Base-by-base conservation (phyloP, 2,329 filamentous ascomycete species). In the Aspergillus neoniger region DNA sequence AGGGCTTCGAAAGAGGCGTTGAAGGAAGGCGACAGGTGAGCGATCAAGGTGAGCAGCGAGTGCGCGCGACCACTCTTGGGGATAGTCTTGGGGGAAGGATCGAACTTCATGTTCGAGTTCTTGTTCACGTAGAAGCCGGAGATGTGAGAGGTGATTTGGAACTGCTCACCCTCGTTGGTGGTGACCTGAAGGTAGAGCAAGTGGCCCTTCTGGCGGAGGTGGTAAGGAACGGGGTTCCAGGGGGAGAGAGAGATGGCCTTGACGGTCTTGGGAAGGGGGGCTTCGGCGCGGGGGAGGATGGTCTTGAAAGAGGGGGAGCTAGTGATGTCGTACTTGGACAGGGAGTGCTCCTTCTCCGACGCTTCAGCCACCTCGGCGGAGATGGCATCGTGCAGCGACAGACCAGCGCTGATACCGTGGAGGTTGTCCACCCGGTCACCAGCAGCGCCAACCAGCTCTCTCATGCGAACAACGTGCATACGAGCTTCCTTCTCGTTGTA, bases 401-500 rank as follows among this genome's bases (percentile, higher is more conserved):
- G 78, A 38, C 95, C 96, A 0, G 95, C 89, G 57, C 91, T 83
- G 60, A 97, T 87, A 62, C 95, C 95, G 69, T 96, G 90, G 47
- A 96, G 84, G 58, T 89, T 87, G 75, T 98, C 95, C 57, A 92
- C 90, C 62, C 93, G 89, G 76, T 97, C 88, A 44, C 92, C 92
- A 44, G 94, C 88, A 69, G 94, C 94, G 52, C 95, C 95, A 69
- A 99, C 92, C 66, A 99, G 85, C 74, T 99, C 95, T 65, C 95
- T 86, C 63, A 96, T 89, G 67, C 95, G 86, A 55, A 99, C 87
- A 65, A 98, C 82, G 78, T 99, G 95, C 83, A 99, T 90, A 66
- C 96, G 89, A 30, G 95, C 94, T 80, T 99, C 95, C 81, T 96
- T 98, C 81, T 99, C 95, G 47, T 92, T 99, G 77, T 99, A 99